These are phyloP conservation scores for Botrytis sinoallii DNA, from an alignment of 2,329 filamentous ascomycete species.

Conservation along the genomic window DNA sequence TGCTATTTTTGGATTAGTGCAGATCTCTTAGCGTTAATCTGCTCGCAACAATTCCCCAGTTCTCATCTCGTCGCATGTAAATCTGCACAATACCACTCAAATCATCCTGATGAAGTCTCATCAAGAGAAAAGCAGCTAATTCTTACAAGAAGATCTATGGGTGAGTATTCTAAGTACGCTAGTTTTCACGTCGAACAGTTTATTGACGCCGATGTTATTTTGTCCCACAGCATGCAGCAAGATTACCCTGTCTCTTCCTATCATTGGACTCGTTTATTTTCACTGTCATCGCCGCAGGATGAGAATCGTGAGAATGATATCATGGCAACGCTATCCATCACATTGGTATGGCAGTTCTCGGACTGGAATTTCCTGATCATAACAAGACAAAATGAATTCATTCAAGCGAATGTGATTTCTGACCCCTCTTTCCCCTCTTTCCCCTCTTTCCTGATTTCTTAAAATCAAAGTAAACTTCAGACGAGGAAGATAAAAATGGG, in stretches of 20 bases:
- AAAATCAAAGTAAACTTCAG: not conserved
- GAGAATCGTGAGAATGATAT: not conserved
- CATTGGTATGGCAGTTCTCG: not conserved
- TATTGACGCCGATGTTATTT: not conserved
- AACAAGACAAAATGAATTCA: not conserved
- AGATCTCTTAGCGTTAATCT: not conserved
- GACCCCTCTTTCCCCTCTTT: not conserved
- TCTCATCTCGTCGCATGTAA: not conserved
- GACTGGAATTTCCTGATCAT: too few species aligned
- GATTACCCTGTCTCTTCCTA: not conserved
- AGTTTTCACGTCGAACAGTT: not conserved
- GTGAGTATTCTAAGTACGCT: not conserved
- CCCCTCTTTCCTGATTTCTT: not conserved
- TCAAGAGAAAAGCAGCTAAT: too few species aligned
- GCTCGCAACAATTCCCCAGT: not conserved
- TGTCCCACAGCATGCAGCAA: not conserved
- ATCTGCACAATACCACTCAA: not conserved
- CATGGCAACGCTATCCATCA: not conserved
- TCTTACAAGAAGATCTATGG: not conserved
- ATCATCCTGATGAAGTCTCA: not conserved
- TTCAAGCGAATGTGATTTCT: not conserved
- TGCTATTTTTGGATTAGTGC: constrained; percentile 9
- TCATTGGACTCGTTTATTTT: constrained; percentile 6
- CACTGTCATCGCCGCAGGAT: not conserved
- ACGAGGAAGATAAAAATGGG: not conserved